These are phyloP conservation scores for Aspergillus tubingensis DNA, from an alignment of 2,329 filamentous ascomycete genomes.

Conservation along the genomic window DNA sequence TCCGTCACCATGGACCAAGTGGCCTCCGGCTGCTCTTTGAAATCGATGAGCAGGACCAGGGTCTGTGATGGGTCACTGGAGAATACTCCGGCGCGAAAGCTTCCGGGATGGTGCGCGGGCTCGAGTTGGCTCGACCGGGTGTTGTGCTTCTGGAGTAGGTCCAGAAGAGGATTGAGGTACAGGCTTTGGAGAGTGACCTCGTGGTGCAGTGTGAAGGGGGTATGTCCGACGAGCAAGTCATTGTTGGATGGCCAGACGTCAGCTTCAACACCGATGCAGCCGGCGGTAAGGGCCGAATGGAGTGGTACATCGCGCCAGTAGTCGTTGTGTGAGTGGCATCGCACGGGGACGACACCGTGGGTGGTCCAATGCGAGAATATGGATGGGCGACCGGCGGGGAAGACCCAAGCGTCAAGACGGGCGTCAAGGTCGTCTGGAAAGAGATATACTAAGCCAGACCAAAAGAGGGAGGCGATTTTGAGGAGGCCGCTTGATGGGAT, in stretches of 20 bases:
- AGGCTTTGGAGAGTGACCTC: conserved; percentile 62
- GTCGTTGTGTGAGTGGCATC: conserved; percentile 70
- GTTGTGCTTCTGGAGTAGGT: conserved; percentile 59
- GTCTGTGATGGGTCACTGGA: conserved; percentile 55
- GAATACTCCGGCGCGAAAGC: conserved; percentile 56
- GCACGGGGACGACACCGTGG: conserved; percentile 53
- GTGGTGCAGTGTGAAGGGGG: conserved; percentile 53
- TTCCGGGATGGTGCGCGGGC: neutral
- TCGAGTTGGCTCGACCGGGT: conserved; percentile 27
- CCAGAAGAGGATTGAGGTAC: conserved; percentile 65
- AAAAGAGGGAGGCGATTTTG: conserved; percentile 4
- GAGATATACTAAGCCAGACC: conserved; percentile 1
- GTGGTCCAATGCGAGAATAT: conserved; percentile 15
- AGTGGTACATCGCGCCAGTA: conserved; percentile 67
- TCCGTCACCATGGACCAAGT: conserved; percentile 31
- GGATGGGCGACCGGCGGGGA: conserved; percentile 7
- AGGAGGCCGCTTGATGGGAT: neutral
- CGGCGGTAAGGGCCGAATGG: conserved; percentile 61
- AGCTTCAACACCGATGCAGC: conserved; percentile 67
- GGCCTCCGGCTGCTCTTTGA: conserved; percentile 60
- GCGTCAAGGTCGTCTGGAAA: conserved; percentile 11
- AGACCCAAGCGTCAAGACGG: conserved; percentile 12
- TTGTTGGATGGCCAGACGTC: conserved; percentile 66
- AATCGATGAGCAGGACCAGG: conserved; percentile 66
- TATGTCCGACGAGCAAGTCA: conserved; percentile 66